A percentile compares a stretch with the other conserved stretches of the same genome.
These are phyloP conservation scores for Cucurbita maxima DNA, from an alignment of 306 rosid species.

Conservation along the genomic window DNA sequence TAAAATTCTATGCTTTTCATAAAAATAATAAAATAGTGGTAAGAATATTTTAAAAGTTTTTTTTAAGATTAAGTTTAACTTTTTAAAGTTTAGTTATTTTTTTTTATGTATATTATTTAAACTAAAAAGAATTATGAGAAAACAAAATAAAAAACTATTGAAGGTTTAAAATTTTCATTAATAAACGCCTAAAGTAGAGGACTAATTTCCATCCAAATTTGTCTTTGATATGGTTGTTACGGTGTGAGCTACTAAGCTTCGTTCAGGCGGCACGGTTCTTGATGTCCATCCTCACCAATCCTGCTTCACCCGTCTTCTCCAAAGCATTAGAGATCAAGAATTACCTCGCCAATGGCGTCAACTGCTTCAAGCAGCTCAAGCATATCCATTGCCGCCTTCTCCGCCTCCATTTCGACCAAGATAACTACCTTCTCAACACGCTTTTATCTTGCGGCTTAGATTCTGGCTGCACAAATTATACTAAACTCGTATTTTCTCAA, in stretches of 20 bases:
- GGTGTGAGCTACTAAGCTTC: not conserved
- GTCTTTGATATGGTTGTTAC: no score
- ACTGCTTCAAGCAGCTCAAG: slow-evolving; percentile 37
- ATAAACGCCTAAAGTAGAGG: no score
- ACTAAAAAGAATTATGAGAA: no score
- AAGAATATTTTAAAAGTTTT: no score
- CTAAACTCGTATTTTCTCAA: not conserved
- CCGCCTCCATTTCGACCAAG: slow-evolving; percentile 36
- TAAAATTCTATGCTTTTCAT: no score
- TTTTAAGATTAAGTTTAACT: no score
- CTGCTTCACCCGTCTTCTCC: slow-evolving; percentile 10
- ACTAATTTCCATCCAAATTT: no score
- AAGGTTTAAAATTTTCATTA: no score
- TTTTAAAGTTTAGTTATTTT: no score
- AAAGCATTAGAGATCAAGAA: slow-evolving; percentile 32
- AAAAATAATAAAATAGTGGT: no score
- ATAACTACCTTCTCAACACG: slow-evolving; percentile 34
- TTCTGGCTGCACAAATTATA: slow-evolving; percentile 3
- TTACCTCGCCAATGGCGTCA: slow-evolving; percentile 20
- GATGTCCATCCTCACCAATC: slow-evolving; percentile 17
- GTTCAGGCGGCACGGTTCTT: not conserved
- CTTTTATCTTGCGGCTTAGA: slow-evolving; percentile 29
- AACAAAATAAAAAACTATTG: no score
- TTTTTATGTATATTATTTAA: no score
- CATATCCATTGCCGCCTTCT: slow-evolving; percentile 38